Conservation (phyloP, 202 grass and related monocot species). For the Schoenoplectus triqueter region DNA sequence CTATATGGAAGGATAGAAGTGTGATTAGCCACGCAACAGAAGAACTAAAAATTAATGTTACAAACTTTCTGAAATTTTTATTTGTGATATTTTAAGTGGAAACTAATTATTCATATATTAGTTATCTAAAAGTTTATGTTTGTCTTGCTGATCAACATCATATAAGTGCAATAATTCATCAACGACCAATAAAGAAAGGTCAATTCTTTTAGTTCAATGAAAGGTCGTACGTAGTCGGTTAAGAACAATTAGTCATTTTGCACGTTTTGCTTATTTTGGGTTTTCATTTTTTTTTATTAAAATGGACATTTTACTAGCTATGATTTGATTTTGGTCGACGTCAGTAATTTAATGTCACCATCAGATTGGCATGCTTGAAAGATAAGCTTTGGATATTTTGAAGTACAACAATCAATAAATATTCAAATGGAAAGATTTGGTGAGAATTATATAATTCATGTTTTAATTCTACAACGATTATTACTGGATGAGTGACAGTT, state of each 20-base stretch:
- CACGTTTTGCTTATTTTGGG: not conserved
- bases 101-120: not conserved
- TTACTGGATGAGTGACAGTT: too few relatives aligned
- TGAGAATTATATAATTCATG: too few relatives aligned
- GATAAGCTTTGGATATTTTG: too few relatives aligned
- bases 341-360: conserved; percentile 4
- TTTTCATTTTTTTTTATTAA: not conserved
- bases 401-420: too few relatives aligned
- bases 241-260: not conserved
- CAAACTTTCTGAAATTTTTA: not conserved
- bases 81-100: not conserved
- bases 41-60: too few relatives aligned
- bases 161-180: not conserved
- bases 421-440: too few relatives aligned
- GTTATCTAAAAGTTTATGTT: not conserved
- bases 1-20: too few relatives aligned
- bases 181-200: not conserved
- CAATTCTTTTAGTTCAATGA: conserved; percentile 9
- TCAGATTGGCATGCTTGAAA: too few relatives aligned
- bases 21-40: too few relatives aligned
- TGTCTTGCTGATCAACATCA: not conserved
- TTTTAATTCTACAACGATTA: too few relatives aligned
- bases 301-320: not conserved
- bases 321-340: not conserved
- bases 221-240: not conserved